phyloP scores from a whole-genome alignment of 208 protist genomes.

The Wallacemonas sp. region DNA sequence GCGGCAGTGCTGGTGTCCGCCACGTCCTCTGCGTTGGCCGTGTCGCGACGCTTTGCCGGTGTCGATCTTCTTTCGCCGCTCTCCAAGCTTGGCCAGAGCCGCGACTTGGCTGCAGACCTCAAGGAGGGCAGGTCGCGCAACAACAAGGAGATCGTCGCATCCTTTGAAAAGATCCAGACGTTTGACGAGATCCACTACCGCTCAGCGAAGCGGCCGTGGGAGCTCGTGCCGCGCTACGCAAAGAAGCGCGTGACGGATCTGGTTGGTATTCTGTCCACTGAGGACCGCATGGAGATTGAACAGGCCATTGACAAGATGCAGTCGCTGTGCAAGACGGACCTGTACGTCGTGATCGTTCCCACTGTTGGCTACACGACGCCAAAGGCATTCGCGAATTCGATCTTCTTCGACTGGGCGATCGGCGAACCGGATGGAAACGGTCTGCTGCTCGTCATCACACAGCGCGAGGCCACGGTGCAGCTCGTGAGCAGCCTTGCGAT shows the following conservation, averaged over 20 bases:
- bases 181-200: conserved; percentile 90
- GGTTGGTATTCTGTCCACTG: conserved; percentile 69
- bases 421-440: conserved; percentile 77
- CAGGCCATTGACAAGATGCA: conserved; percentile 87
- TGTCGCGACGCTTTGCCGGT: conserved; percentile 38
- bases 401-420: conserved; percentile 87
- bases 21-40: conserved; percentile 10
- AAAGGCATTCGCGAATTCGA: conserved; percentile 79
- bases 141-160: conserved; percentile 82
- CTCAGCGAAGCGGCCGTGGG: conserved; percentile 75
- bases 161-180: conserved; percentile 81
- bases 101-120: conserved; percentile 69
- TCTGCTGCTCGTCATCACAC: conserved; percentile 76
- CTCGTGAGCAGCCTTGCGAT: conserved; percentile 74
- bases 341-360: conserved; percentile 86
- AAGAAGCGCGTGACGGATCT: conserved; percentile 88
- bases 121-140: conserved; percentile 70
- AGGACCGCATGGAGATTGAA: conserved; percentile 91
- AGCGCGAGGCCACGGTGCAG: conserved; percentile 82
- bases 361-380: conserved; percentile 85
- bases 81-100: conserved; percentile 81
- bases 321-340: conserved; percentile 74
- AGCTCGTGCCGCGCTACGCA: conserved; percentile 76
- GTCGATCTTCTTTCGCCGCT: conserved; percentile 76
- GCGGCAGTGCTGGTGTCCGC: too few relatives aligned